Conservation (phyloP, 2,329 filamentous ascomycete species). For the Fusarium pilosicola region DNA sequence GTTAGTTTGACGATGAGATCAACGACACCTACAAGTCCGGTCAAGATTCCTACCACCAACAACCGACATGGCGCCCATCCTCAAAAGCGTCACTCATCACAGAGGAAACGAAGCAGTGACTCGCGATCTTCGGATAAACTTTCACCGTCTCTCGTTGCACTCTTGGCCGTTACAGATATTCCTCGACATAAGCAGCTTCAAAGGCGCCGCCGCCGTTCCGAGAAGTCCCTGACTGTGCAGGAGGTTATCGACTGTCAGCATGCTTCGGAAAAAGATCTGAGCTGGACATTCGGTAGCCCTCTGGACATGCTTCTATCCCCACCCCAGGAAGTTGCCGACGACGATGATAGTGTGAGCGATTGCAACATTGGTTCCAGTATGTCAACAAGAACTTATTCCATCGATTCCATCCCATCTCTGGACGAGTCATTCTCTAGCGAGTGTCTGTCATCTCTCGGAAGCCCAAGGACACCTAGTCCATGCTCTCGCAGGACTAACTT, state of each 20-base stretch:
- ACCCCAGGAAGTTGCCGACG: constrained; percentile 66
- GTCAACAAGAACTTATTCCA: constrained; percentile 66
- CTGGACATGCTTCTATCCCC: constrained; percentile 69
- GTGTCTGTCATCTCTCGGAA: constrained; percentile 59
- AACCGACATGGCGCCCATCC: constrained; percentile 49
- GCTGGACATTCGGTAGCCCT: constrained; percentile 63
- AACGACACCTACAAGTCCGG: constrained; percentile 58
- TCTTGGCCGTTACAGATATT: constrained; percentile 71
- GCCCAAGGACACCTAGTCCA: constrained; percentile 55
- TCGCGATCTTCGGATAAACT: constrained; percentile 64
- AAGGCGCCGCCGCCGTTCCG: constrained; percentile 45
- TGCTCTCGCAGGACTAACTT: constrained; percentile 47
- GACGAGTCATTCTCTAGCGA: constrained; percentile 65
- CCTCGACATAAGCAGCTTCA: constrained; percentile 57
- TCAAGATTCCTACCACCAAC: constrained; percentile 63
- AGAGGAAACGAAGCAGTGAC: constrained; percentile 52
- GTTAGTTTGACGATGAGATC: constrained; percentile 44
- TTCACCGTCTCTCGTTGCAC: constrained; percentile 67
- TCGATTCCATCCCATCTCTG: constrained; percentile 70
- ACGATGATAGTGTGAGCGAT: constrained; percentile 61
- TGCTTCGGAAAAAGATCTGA: constrained; percentile 68
- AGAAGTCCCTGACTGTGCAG: constrained; percentile 60
- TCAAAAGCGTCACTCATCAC: constrained; percentile 52
- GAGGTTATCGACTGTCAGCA: constrained; percentile 65
- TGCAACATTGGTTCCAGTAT: constrained; percentile 62